These are phyloP conservation scores for Phoenix roebelenii DNA, from an alignment of 176 grass and related monocot genomes.

Conservation along the genomic window DNA sequence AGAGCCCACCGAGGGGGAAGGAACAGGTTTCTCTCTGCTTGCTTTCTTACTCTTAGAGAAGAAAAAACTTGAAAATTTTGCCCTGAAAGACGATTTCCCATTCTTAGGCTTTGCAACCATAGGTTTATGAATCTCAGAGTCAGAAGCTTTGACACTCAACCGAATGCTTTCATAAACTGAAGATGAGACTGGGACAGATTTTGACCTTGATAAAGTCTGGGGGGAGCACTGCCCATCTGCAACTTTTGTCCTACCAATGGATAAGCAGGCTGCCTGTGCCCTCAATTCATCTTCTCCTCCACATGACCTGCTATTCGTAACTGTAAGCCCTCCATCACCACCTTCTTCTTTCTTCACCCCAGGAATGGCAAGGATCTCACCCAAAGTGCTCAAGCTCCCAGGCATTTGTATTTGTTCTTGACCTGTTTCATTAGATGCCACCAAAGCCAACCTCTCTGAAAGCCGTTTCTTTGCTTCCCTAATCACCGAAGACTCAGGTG, in stretches of 20 bases:
- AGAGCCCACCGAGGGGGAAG: slow-evolving; percentile 14
- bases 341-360: slow-evolving; percentile 42
- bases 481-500: slow-evolving; percentile 67
- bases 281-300: slow-evolving; percentile 28
- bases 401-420: slow-evolving; percentile 40
- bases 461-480: slow-evolving; percentile 81
- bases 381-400: slow-evolving; percentile 84
- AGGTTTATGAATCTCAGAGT: slow-evolving; percentile 33
- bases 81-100: slow-evolving; percentile 64
- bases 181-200: slow-evolving; percentile 71
- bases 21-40: slow-evolving; percentile 37
- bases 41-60: slow-evolving; percentile 55
- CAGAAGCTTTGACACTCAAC: slow-evolving; percentile 23
- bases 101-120: slow-evolving; percentile 22
- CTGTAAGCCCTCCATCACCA: too few species aligned
- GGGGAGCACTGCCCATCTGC: slow-evolving; percentile 21
- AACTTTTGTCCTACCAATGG: slow-evolving; percentile 21
- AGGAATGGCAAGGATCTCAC: slow-evolving; percentile 77
- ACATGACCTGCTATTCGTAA: slow-evolving; percentile 4
- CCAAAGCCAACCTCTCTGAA: slow-evolving; percentile 74
- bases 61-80: slow-evolving; percentile 84
- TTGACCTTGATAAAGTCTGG: slow-evolving; percentile 56
- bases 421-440: slow-evolving; percentile 41
- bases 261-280: slow-evolving; percentile 23
- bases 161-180: slow-evolving; percentile 41